These are phyloP conservation scores for Nepenthes alata DNA, from an alignment of 179 eudicot genomes.

Conservation along the genomic window DNA sequence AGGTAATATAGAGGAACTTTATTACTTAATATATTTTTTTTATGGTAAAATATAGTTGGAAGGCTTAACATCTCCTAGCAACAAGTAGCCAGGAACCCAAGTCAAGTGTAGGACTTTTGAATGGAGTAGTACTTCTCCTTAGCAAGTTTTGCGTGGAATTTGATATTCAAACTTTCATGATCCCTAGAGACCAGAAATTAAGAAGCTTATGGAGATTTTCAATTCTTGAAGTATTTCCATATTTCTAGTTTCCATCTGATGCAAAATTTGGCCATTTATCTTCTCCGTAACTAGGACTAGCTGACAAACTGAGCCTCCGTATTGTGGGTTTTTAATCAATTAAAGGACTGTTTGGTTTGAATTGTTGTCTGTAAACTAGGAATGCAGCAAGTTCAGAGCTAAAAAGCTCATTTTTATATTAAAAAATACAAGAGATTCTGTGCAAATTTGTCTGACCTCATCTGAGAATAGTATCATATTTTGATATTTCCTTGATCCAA, in stretches of 20 bases:
- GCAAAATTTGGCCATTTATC: slow-evolving; percentile 13
- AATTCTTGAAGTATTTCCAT: slow-evolving; percentile 15
- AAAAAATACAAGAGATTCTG: slow-evolving; percentile 23
- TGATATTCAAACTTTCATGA: slow-evolving; percentile 23
- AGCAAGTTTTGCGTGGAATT: not conserved
- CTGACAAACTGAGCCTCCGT: slow-evolving; percentile 2
- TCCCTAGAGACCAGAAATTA: slow-evolving; percentile 26
- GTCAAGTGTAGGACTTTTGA: too few species aligned
- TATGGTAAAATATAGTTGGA: too few species aligned
- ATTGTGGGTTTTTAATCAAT: not conserved
- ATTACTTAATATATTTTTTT: too few species aligned
- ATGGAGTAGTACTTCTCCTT: too few species aligned
- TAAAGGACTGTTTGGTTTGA: slow-evolving; percentile 10
- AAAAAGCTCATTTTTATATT: slow-evolving; percentile 4
- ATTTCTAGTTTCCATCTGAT: slow-evolving; percentile 8
- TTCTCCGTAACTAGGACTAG: slow-evolving; percentile 5
- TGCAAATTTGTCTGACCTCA: slow-evolving; percentile 12
- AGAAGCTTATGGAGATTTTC: slow-evolving; percentile 15
- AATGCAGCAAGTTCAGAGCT: slow-evolving; percentile 15
- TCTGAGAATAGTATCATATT: slow-evolving; percentile 9
- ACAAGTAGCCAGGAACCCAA: too few species aligned
- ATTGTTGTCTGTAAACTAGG: slow-evolving; percentile 14
- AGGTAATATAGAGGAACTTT: too few species aligned
- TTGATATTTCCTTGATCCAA: slow-evolving; percentile 24
- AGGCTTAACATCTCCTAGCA: too few species aligned